Base-by-base conservation (phyloP, 768 basidiomycete species). In the Tephrocybe rancida region DNA sequence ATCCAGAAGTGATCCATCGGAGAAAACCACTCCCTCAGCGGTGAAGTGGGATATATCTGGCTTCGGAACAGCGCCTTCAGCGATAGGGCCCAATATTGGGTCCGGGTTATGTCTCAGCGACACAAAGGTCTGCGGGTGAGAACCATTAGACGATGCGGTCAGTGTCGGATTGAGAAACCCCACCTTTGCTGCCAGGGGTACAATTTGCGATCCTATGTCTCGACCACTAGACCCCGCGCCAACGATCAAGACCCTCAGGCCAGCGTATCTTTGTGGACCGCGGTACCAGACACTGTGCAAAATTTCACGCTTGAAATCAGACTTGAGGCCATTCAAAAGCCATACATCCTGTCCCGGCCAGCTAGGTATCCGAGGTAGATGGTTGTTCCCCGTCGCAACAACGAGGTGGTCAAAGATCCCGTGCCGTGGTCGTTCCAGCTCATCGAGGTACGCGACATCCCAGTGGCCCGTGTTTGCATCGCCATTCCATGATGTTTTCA, bases 241-340 rank as follows among this genome's bases (percentile, higher is more conserved):
- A 34, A 75, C 69, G 21, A 86, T 71, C 7, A 86, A 59, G 0
- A 86, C 77, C 0, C 66, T 73, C 32, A 65, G 73, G 22, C 73
- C 73, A 10, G 59, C 46, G 59, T 78, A 85, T 11, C 57, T 62
- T 42, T 75, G 66, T 3, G 83, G 78, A 10, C 72, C 63, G 22
- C 83, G 77, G 57, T 80, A 84, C 64, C 74, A 84, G 11, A 83
- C 68, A 1, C 81, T 81, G 62, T 85, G 83, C 9, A 78, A 27
- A 1, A 84, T 73, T 52, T 76, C 67, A 24, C 80, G 73, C 35
- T 61, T 54, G 19, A 64, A 53, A 29, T 56, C 55, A 11, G 44
- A 30, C 2, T 46, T 22, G 5, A 56, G 50, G 13, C 29, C 47
- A 42, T 64, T 67, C 3, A 62, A 67, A 9, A 81, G 61, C 84